phyloP scores from a whole-genome alignment of 306 rosid species.

The Hippophae rhamnoides region DNA sequence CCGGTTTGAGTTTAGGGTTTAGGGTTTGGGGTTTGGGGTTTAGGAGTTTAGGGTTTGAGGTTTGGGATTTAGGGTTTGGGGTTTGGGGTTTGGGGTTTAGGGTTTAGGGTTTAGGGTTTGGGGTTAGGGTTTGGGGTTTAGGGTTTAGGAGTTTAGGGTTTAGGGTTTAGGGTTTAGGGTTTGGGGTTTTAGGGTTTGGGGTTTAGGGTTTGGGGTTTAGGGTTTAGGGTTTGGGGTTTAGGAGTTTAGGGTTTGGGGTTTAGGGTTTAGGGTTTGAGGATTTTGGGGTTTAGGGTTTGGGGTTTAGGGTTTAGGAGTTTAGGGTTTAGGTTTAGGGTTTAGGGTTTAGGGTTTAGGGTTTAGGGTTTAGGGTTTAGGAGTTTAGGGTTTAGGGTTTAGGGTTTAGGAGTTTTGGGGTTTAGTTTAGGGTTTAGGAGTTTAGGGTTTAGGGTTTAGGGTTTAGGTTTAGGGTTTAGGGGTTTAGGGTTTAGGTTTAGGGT shows the following conservation, averaged over 20 bases:
- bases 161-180: no score
- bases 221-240: no score
- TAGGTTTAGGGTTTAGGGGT: conserved; percentile 5
- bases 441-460: conserved; percentile 6
- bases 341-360: conserved; percentile 12
- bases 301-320: conserved; percentile 17
- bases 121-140: conserved; percentile 6
- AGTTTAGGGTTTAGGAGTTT: conserved; percentile 9
- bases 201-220: no score
- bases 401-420: no score
- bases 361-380: conserved; percentile 16
- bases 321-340: conserved; percentile 15
- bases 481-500: conserved; percentile 17
- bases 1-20: no score
- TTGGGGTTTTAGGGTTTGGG: no score
- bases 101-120: no score
- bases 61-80: no score
- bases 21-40: no score
- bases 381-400: conserved; percentile 15
- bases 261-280: conserved; percentile 12
- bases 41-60: no score
- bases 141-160: background rate
- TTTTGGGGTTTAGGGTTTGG: conserved; percentile 13
- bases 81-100: no score
- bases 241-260: no score